Conservation (phyloP, 208 protist genomes). For the Acanthamoeba quina region DNA sequence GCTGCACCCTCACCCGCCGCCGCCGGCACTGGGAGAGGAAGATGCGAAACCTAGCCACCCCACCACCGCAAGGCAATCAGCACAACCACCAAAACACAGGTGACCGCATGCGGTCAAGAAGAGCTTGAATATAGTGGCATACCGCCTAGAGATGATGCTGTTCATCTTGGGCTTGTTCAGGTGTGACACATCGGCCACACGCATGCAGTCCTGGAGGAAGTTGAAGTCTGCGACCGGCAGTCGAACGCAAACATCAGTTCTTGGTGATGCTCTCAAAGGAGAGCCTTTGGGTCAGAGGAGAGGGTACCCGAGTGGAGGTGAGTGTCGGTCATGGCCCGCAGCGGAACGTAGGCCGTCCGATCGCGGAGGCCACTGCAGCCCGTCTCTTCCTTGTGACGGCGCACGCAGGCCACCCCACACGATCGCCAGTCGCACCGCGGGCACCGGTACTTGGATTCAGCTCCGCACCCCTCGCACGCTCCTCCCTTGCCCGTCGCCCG, state of each 20-base stretch:
- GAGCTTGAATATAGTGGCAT: background rate
- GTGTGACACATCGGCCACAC: constrained; percentile 8
- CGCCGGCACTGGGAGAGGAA: constrained; percentile 13
- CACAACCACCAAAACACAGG: background rate
- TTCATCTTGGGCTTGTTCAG: constrained; percentile 42
- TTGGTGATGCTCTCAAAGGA: background rate
- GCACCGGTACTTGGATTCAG: constrained; percentile 36
- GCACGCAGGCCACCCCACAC: constrained; percentile 54
- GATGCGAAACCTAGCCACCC: constrained; percentile 28
- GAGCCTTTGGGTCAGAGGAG: background rate
- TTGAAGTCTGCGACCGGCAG: constrained; percentile 17
- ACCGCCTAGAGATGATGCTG: constrained; percentile 41
- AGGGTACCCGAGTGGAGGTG: constrained; percentile 9
- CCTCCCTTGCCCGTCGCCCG: background rate
- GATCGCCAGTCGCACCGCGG: constrained; percentile 38
- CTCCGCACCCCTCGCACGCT: constrained; percentile 51
- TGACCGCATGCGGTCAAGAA: background rate
- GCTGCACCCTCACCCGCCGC: constrained; percentile 8
- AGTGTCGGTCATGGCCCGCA: constrained; percentile 29
- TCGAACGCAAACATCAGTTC: too few species aligned
- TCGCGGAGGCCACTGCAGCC: constrained; percentile 49
- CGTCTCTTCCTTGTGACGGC: constrained; percentile 45
- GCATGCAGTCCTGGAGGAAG: constrained; percentile 67
- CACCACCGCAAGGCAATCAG: background rate
- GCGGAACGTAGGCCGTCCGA: constrained; percentile 44